These are phyloP conservation scores for Psilocybe tampanensis DNA, from an alignment of 768 basidiomycete genomes.

Conservation along the genomic window DNA sequence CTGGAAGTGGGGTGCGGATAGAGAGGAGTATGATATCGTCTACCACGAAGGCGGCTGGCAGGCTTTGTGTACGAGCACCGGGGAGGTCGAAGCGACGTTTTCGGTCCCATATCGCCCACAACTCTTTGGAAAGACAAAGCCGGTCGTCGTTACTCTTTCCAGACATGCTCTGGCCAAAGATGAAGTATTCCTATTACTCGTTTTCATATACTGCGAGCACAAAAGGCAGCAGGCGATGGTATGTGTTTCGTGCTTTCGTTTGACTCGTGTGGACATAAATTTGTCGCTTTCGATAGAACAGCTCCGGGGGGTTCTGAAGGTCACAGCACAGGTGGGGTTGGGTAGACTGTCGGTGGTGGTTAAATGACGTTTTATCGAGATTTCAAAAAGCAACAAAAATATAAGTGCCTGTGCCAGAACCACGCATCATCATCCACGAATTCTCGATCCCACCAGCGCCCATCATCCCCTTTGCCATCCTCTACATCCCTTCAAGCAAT, in stretches of 20 bases:
- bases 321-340: background rate
- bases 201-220: slow-evolving; percentile 40
- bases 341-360: too few relatives aligned
- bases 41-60: slow-evolving; percentile 51
- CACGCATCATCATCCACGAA: too few relatives aligned
- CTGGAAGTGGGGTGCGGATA: slow-evolving; percentile 47
- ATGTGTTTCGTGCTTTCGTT: slow-evolving; percentile 11
- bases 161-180: slow-evolving; percentile 42
- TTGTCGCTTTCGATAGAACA: slow-evolving; percentile 9
- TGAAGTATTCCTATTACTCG: slow-evolving; percentile 41
- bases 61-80: slow-evolving; percentile 22
- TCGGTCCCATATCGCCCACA: slow-evolving; percentile 50
- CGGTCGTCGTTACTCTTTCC: slow-evolving; percentile 40
- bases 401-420: too few relatives aligned
- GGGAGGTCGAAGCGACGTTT: slow-evolving; percentile 39
- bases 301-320: slow-evolving; percentile 17
- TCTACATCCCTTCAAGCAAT: too few relatives aligned
- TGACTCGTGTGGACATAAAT: background rate
- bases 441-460: too few relatives aligned
- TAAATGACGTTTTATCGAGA: too few relatives aligned
- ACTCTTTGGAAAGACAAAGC: slow-evolving; percentile 45
- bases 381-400: too few relatives aligned
- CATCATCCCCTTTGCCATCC: too few relatives aligned
- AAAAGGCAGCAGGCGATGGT: slow-evolving; percentile 42
- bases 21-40: slow-evolving; percentile 46